Evolutionary conservation across 1,284 basidiomycete genomes (phyloP), one percentile per base, ranked within the genome.

Genomic region (Crucibulum parvulum): DNA sequence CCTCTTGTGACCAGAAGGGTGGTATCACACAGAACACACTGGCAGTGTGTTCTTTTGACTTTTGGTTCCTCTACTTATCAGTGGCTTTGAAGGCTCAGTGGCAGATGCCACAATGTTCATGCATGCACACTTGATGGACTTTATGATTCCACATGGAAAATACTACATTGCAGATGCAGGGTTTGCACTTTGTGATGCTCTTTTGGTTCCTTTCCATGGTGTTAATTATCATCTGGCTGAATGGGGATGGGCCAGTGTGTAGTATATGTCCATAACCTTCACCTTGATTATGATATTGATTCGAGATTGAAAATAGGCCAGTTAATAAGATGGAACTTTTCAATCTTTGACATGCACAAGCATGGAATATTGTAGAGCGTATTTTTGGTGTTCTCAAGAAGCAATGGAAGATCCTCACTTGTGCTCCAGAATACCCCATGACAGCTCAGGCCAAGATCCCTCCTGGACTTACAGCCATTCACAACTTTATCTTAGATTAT

Each of bases 361-460:
- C 64, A 8, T 57, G 68, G 1, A 79, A 80, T 60, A 69, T 77
- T 2, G 65, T 80, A 56, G 74, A 81, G 57, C 66, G 63, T 0
- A 75, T 77, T 0, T 81, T 82, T 72, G 75, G 78, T 13, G 65
- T 79, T 4, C 9, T 76, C 37, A 81, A 82, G 55, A 11, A 47
- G 1, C 60, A 66, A 13, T 80, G 66, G 35, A 16, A 18, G 0
- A 56, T 79, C 8, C 62, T 77, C 7, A 53, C 51, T 0, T 4
- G 61, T 1, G 53, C 69, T 2, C 63, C 61, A 0, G 57, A 75
- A 15, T 77, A 74, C 53, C 47, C 55, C 11, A 59, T 74, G 36
- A 34, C 62, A 0, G 69, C 64, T 0, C 75, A 80, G 51, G 68
- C 75, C 0, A 51, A 51, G 2, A 56, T 78, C 16, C 60, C 69